These are phyloP conservation scores for Microstegium vimineum DNA, from an alignment of 176 grass and related monocot species.

Conservation along the genomic window DNA sequence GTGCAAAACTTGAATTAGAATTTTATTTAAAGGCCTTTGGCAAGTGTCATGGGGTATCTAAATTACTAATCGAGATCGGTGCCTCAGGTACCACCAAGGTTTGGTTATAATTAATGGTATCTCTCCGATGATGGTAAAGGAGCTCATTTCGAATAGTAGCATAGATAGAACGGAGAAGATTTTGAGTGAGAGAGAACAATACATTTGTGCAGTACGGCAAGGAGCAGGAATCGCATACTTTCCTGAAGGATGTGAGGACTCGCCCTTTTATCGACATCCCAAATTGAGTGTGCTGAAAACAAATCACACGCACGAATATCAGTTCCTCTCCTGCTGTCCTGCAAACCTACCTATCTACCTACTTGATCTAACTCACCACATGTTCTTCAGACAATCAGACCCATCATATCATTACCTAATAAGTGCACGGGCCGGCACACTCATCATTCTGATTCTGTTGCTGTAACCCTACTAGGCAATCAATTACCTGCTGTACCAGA, in stretches of 20 bases:
- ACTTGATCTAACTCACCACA: too few relatives aligned
- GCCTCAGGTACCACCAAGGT: background rate
- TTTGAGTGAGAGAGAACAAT: background rate
- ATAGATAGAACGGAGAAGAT: background rate
- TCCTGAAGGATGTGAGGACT: conserved; percentile 62
- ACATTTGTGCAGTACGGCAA: conserved; percentile 39
- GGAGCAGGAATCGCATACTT: conserved; percentile 64
- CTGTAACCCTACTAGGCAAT: background rate
- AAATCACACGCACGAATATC: background rate
- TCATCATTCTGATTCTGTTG: background rate
- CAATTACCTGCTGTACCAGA: conserved; percentile 61
- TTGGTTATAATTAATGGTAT: too few relatives aligned
- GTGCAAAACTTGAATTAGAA: background rate
- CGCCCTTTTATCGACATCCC: conserved; percentile 81
- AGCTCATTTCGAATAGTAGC: background rate
- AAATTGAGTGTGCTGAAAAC: conserved; percentile 30
- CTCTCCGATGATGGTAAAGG: too few relatives aligned
- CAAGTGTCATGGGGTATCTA: background rate
- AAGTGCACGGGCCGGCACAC: background rate
- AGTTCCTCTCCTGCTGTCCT: too few relatives aligned
- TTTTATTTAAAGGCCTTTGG: background rate
- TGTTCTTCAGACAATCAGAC: background rate
- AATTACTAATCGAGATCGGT: too few relatives aligned
- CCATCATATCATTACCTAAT: background rate
- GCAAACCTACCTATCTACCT: background rate